phyloP scores from a whole-genome alignment of 2,329 filamentous ascomycete genomes.

The Aspergillus brunneoviolaceus region DNA sequence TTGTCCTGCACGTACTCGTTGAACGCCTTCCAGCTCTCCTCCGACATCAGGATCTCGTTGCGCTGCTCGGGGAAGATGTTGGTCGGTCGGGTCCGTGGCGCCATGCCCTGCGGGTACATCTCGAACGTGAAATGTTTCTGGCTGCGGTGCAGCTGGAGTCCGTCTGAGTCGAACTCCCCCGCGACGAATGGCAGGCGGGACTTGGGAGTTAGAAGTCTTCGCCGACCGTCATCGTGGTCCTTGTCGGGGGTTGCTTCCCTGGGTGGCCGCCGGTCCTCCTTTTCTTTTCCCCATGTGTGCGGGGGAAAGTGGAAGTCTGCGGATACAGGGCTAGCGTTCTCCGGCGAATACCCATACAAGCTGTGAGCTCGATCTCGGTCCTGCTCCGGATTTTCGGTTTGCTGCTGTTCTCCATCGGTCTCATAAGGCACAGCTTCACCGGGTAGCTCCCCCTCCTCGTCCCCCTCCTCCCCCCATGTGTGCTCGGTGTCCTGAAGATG shows the following conservation, averaged over 20 bases:
- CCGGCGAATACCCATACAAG: too few species aligned
- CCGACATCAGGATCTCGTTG: constrained; percentile 16
- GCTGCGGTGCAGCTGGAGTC: background rate
- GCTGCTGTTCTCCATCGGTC: background rate
- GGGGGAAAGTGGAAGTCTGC: too few species aligned
- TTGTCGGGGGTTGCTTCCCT: too few species aligned
- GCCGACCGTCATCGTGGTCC: too few species aligned
- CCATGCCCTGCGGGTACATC: constrained; percentile 14
- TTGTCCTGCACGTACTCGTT: background rate
- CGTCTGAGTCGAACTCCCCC: background rate
- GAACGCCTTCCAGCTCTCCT: constrained; percentile 17
- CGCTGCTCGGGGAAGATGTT: constrained; percentile 20
- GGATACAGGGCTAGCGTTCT: too few species aligned
- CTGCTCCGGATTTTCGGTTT: background rate
- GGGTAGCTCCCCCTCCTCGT: background rate
- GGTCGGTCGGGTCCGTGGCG: constrained; percentile 18
- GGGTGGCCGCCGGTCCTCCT: too few species aligned
- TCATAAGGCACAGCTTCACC: background rate
- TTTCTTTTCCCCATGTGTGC: too few species aligned
- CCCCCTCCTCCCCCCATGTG: too few species aligned
- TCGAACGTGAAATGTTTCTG: constrained; percentile 17
- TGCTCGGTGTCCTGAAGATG: too few species aligned
- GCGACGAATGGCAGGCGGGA: background rate
- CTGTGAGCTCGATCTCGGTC: too few species aligned
- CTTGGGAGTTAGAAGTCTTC: background rate